Evolutionary conservation across 176 grass and related monocot species (phyloP).

Genomic region (Aechmea fasciata): DNA sequence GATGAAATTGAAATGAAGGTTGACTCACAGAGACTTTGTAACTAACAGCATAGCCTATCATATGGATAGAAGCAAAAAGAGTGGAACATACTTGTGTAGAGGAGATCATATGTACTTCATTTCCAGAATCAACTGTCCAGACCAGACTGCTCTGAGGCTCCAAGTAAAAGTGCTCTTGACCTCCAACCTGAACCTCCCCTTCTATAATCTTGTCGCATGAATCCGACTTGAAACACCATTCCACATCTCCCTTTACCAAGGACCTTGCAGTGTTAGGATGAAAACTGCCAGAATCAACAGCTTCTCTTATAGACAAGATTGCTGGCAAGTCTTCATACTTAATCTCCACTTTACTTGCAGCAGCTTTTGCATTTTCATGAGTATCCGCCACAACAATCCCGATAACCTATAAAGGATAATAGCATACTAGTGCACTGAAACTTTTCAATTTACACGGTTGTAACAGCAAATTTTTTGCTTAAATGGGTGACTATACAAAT

Average conservation of each 20-base stretch:
- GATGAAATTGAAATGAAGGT: too few relatives aligned
- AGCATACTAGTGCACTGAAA: background rate
- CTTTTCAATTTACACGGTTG: too few relatives aligned
- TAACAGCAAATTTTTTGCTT: too few relatives aligned
- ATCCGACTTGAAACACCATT: conserved; percentile 53
- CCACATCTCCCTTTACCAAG: conserved; percentile 69
- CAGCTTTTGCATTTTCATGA: conserved; percentile 83
- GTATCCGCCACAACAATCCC: conserved; percentile 96
- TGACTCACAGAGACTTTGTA: too few relatives aligned
- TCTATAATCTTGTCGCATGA: conserved; percentile 58
- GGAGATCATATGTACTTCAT: conserved; percentile 98
- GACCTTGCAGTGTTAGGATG: conserved; percentile 64
- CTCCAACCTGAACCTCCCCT: conserved; percentile 68
- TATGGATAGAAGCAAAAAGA: conserved; percentile 11
- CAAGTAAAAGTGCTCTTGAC: conserved; percentile 98
- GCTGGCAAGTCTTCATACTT: conserved; percentile 76
- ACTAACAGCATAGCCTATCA: too few relatives aligned
- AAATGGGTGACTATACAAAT: too few relatives aligned
- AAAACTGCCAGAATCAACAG: conserved; percentile 59
- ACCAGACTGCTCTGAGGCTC: conserved; percentile 75
- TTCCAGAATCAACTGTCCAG: conserved; percentile 90
- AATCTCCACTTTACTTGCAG: conserved; percentile 63
- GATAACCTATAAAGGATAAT: conserved; percentile 50
- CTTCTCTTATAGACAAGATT: conserved; percentile 80
- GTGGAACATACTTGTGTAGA: conserved; percentile 75